phyloP scores from a whole-genome alignment of 352 stramenopile species.

The Globisporangium mamillatum region DNA sequence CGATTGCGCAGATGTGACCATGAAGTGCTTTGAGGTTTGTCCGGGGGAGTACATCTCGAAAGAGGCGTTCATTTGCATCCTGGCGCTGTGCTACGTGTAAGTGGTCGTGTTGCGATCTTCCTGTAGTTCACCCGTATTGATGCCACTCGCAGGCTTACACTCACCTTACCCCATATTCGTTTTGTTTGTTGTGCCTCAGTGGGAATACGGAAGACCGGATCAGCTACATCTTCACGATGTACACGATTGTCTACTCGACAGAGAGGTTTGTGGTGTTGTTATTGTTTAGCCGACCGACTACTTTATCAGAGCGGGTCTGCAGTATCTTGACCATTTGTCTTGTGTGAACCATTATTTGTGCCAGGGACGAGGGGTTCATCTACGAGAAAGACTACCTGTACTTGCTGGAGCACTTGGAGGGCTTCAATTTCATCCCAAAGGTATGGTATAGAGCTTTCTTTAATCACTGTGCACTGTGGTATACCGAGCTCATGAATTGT shows the following conservation, averaged over 20 bases:
- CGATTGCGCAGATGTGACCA: conserved; percentile 43
- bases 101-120: conserved; percentile 9
- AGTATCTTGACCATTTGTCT: not conserved
- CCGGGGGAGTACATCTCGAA: conserved; percentile 58
- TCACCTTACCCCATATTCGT: not conserved
- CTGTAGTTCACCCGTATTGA: not conserved
- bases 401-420: conserved; percentile 63
- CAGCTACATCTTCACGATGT: conserved; percentile 86
- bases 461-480: not conserved
- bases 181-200: conserved; percentile 27
- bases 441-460: conserved; percentile 14
- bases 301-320: not conserved
- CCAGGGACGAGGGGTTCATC: conserved; percentile 56
- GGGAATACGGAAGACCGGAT: conserved; percentile 87
- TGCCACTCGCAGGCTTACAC: not conserved
- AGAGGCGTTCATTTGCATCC: conserved; percentile 71
- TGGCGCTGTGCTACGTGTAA: conserved; percentile 76
- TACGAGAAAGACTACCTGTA: conserved; percentile 69
- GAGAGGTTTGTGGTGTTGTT: conserved; percentile 40
- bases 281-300: not conserved
- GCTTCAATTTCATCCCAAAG: conserved; percentile 64
- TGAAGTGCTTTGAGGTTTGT: conserved; percentile 60
- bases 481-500: not conserved
- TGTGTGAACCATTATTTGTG: conserved; percentile 5
- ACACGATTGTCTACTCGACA: conserved; percentile 66